Percentiles rank a stretch among this genome's conserved stretches.
phyloP scores from a whole-genome alignment of 768 basidiomycete genomes.

The Kwoniella dendrophila region DNA sequence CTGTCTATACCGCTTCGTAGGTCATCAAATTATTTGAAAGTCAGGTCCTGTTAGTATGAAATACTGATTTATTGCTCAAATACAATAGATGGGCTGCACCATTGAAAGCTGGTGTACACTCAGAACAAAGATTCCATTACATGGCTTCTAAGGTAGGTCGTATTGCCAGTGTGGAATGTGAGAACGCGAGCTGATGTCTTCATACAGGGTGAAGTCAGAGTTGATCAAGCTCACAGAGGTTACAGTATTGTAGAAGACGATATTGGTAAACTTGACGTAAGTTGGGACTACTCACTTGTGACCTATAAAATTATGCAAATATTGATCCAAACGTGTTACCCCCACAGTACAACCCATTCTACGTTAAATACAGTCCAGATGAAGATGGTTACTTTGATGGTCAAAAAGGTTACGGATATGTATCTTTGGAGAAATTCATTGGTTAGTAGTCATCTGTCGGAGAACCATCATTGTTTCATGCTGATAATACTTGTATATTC shows the following conservation, averaged over 20 bases:
- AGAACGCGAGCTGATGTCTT: conserved; percentile 1
- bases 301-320: background rate
- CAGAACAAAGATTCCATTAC: conserved; percentile 91
- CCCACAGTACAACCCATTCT: conserved; percentile 68
- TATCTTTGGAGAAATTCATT: conserved; percentile 90
- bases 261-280: conserved; percentile 67
- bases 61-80: background rate
- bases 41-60: background rate
- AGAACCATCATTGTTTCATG: background rate
- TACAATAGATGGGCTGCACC: conserved; percentile 81
- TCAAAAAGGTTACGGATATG: conserved; percentile 84
- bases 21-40: background rate
- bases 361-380: conserved; percentile 91
- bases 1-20: conserved; percentile 75
- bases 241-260: conserved; percentile 88
- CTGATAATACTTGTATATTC: background rate
- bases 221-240: conserved; percentile 92
- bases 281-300: background rate
- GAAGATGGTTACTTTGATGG: conserved; percentile 89
- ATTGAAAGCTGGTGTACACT: conserved; percentile 79
- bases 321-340: background rate
- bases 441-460: conserved; percentile 41
- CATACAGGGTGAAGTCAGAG: conserved; percentile 78
- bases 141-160: conserved; percentile 78
- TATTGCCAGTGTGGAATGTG: background rate